Percentiles rank a stretch among this genome's conserved stretches.
These are phyloP conservation scores for Nemania diffusa DNA, from an alignment of 2,329 filamentous ascomycete genomes.

Conservation along the genomic window DNA sequence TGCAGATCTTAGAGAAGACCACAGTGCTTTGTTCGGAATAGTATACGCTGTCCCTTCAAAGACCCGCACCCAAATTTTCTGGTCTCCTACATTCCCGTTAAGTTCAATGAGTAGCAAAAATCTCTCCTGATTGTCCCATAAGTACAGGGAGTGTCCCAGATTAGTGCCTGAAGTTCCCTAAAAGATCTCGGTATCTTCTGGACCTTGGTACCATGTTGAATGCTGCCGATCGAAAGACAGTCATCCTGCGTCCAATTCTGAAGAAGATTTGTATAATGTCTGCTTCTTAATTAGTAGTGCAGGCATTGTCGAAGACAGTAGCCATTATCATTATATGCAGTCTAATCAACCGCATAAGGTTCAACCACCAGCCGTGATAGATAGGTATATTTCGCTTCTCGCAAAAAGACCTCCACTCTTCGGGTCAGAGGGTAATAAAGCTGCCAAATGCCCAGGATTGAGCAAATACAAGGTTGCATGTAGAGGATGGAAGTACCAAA, in stretches of 20 bases:
- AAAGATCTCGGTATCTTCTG: constrained; percentile 21
- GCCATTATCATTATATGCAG: constrained; percentile 4
- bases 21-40: constrained; percentile 5
- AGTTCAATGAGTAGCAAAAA: constrained; percentile 35
- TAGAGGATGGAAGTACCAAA: constrained; percentile 22
- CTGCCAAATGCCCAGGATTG: constrained; percentile 12
- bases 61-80: constrained; percentile 31
- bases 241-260: constrained; percentile 13
- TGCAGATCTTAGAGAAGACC: constrained; percentile 22
- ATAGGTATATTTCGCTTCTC: constrained; percentile 17
- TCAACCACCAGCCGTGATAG: constrained; percentile 3
- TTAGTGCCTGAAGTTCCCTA: constrained; percentile 23
- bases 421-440: constrained; percentile 5
- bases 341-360: constrained; percentile 1
- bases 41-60: constrained; percentile 23
- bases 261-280: background rate
- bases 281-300: background rate
- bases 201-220: constrained; percentile 21
- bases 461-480: constrained; percentile 28
- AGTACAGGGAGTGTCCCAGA: constrained; percentile 15
- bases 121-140: constrained; percentile 22
- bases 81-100: constrained; percentile 32
- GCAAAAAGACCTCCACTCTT: constrained; percentile 12
- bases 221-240: constrained; percentile 19
- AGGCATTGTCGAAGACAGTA: constrained; percentile 3